A percentile compares a stretch with the other conserved stretches of the same genome.
Conservation (phyloP, 2,329 filamentous ascomycete species). For the Diplodia seriata region DNA sequence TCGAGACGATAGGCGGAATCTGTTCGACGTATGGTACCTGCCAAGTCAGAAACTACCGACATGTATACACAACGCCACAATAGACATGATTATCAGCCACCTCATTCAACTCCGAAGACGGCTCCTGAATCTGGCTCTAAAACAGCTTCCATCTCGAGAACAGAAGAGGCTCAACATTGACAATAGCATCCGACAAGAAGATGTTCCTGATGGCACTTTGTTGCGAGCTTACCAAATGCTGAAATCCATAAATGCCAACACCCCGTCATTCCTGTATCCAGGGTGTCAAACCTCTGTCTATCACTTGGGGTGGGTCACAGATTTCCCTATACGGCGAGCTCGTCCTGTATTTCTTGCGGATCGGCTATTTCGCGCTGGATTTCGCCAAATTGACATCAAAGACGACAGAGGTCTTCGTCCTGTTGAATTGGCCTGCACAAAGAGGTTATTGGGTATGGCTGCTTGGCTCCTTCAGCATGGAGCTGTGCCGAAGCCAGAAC, state of each 20-base stretch:
- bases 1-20: not conserved
- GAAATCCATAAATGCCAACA: not conserved
- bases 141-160: not conserved
- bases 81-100: not conserved
- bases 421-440: not conserved
- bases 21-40: not conserved
- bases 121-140: not conserved
- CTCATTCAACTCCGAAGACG: not conserved
- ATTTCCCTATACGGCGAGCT: too few species aligned
- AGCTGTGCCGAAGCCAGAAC: not conserved
- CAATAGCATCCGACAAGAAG: not conserved
- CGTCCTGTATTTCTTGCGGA: not conserved
- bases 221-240: not conserved
- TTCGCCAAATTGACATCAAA: not conserved
- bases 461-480: not conserved
- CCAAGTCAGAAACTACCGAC: too few species aligned
- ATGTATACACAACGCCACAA: not conserved
- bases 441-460: rapidly evolving
- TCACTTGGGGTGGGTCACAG: too few species aligned
- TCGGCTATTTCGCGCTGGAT: not conserved
- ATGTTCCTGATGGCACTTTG: not conserved
- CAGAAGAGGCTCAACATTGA: not conserved
- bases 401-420: not conserved
- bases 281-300: not conserved
- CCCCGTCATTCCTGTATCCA: not conserved